These are phyloP conservation scores for Filobasidium uniguttulatum DNA, from an alignment of 1,284 basidiomycete species.

Conservation along the genomic window DNA sequence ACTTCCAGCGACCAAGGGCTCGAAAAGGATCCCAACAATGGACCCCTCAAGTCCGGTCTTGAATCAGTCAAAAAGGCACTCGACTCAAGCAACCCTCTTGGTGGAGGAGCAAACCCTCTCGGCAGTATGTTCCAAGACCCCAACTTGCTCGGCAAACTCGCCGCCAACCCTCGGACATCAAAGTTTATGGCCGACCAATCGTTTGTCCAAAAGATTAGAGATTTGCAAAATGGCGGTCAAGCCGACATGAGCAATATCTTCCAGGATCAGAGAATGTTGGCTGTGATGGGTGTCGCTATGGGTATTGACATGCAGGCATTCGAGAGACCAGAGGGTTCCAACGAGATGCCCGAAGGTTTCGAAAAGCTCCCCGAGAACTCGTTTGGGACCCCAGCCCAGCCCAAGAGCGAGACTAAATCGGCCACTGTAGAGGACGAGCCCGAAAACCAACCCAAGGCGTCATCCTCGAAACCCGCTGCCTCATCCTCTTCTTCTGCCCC, in stretches of 20 bases:
- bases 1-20: constrained; percentile 49
- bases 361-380: constrained; percentile 13
- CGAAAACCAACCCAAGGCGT: constrained; percentile 18
- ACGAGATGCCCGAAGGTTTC: constrained; percentile 55
- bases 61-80: constrained; percentile 66
- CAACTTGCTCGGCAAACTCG: constrained; percentile 65
- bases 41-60: constrained; percentile 69
- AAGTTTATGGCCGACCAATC: constrained; percentile 68
- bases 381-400: neutral
- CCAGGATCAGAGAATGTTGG: constrained; percentile 79
- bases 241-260: constrained; percentile 39
- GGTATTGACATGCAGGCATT: constrained; percentile 85
- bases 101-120: constrained; percentile 41
- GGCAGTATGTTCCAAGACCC: constrained; percentile 77
- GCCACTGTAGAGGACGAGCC: constrained; percentile 12
- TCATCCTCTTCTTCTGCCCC: neutral
- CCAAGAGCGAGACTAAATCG: neutral
- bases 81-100: constrained; percentile 27
- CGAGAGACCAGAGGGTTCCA: constrained; percentile 68
- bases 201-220: constrained; percentile 51
- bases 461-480: constrained; percentile 34
- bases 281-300: constrained; percentile 80
- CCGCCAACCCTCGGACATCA: constrained; percentile 69
- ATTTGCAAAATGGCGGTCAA: constrained; percentile 33
- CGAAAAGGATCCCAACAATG: constrained; percentile 60